These are phyloP conservation scores for Moringa oleifera DNA, from an alignment of 345 rosid species.

Conservation along the genomic window DNA sequence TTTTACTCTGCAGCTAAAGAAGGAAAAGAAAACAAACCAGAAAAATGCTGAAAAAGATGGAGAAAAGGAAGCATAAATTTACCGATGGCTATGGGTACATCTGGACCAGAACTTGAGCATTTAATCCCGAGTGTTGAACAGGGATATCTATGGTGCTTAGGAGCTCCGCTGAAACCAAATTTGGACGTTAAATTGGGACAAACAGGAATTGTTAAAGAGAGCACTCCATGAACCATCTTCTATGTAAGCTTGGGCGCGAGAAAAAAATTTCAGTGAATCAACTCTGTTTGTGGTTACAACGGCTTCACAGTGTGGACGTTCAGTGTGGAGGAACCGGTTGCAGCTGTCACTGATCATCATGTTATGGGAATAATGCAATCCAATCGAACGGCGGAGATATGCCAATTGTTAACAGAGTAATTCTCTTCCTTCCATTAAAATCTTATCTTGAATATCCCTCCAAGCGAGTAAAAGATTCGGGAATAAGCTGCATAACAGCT, in stretches of 20 bases:
- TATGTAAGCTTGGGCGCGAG: too few species aligned
- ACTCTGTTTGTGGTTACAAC: too few species aligned
- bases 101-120: slow-evolving; percentile 28
- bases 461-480: too few species aligned
- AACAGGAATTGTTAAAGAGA: slow-evolving; percentile 17
- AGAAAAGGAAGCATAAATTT: neutral
- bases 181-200: slow-evolving; percentile 13
- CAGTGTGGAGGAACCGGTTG: neutral
- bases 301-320: too few species aligned
- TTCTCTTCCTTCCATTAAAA: neutral
- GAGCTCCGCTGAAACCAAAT: slow-evolving; percentile 10
- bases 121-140: slow-evolving; percentile 6
- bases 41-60: neutral
- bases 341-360: neutral
- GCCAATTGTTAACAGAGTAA: neutral
- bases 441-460: neutral
- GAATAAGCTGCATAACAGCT: too few species aligned
- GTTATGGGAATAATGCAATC: neutral
- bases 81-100: slow-evolving; percentile 21
- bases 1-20: too few species aligned
- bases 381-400: neutral
- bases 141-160: neutral
- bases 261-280: too few species aligned
- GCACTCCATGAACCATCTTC: slow-evolving; percentile 24
- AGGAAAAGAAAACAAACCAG: too few species aligned